phyloP scores from a whole-genome alignment of 2,329 filamentous ascomycete genomes.

The Emergomyces pasteurianus region DNA sequence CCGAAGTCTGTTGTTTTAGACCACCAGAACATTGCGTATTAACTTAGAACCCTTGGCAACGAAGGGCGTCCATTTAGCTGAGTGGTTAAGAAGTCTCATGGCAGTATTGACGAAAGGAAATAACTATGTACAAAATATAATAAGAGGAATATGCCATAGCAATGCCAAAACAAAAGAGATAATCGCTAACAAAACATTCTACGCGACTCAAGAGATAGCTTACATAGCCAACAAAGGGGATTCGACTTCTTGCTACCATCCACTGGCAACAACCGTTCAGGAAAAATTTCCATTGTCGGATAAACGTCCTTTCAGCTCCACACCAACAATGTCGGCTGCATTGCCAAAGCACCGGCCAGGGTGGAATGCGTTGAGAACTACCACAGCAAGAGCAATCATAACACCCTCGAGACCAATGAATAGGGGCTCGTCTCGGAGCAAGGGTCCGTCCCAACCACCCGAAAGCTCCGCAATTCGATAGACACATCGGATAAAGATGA shows the following conservation, averaged over 20 bases:
- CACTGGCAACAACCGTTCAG: not conserved
- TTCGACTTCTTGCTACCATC: not conserved
- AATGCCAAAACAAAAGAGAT: not conserved
- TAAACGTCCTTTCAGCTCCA: not conserved
- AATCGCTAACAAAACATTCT: not conserved
- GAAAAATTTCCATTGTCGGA: not conserved
- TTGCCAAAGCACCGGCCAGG: constrained; percentile 23
- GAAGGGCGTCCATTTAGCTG: too few relatives aligned
- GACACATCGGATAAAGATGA: constrained; percentile 37
- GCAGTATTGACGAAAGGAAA: not conserved
- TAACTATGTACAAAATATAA: not conserved
- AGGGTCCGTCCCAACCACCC: constrained; percentile 34
- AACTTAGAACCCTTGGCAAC: too few relatives aligned
- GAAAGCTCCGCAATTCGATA: constrained; percentile 41
- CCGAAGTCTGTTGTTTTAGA: not conserved
- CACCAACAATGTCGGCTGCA: not conserved
- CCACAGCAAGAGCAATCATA: constrained; percentile 39
- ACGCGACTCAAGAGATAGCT: not conserved
- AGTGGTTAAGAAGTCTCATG: too few relatives aligned
- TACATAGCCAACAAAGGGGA: not conserved
- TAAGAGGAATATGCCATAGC: not conserved
- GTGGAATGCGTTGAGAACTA: constrained; percentile 37
- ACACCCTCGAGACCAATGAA: constrained; percentile 45
- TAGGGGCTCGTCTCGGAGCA: constrained; percentile 39
- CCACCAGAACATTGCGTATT: too few relatives aligned